Evolutionary conservation across 768 basidiomycete species (phyloP).

Genomic region (Lentinula aciculospora): DNA sequence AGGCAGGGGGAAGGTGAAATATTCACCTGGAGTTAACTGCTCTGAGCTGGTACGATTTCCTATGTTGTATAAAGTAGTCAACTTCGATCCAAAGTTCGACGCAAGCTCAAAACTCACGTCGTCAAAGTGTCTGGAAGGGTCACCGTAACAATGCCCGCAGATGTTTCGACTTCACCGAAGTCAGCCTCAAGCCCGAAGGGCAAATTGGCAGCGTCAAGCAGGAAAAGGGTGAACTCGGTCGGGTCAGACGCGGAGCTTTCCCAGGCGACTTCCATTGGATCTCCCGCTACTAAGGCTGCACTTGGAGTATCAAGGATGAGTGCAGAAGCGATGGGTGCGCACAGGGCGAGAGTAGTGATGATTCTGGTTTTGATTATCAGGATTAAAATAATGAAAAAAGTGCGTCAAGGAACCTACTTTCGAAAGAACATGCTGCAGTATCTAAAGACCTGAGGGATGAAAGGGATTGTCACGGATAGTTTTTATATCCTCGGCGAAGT

Average conservation of each 20-base stretch:
- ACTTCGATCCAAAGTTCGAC: not conserved
- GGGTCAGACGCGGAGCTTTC: not conserved
- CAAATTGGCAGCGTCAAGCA: not conserved
- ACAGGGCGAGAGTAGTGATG: not conserved
- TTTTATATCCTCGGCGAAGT: not conserved
- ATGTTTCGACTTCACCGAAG: slow-evolving; percentile 3
- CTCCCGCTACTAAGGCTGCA: not conserved
- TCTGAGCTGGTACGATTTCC: slow-evolving; percentile 1
- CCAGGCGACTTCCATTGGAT: not conserved
- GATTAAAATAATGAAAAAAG: too few species aligned
- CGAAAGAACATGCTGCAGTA: not conserved
- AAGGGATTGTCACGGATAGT: not conserved
- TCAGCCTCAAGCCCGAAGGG: slow-evolving; percentile 3
- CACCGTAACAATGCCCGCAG: not conserved
- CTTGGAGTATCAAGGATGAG: not conserved
- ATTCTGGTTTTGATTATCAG: too few species aligned
- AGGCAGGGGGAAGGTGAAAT: not conserved
- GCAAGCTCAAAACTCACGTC: not conserved
- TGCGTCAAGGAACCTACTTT: not conserved
- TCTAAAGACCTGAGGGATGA: not conserved
- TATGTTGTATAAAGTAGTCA: not conserved
- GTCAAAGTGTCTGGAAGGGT: not conserved
- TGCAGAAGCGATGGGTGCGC: not conserved
- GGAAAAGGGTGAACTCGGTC: slow-evolving; percentile 1
- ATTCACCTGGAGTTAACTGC: slow-evolving; percentile 2